Conservation (phyloP, 805 yeast genomes). For the Saturnispora dispora region DNA sequence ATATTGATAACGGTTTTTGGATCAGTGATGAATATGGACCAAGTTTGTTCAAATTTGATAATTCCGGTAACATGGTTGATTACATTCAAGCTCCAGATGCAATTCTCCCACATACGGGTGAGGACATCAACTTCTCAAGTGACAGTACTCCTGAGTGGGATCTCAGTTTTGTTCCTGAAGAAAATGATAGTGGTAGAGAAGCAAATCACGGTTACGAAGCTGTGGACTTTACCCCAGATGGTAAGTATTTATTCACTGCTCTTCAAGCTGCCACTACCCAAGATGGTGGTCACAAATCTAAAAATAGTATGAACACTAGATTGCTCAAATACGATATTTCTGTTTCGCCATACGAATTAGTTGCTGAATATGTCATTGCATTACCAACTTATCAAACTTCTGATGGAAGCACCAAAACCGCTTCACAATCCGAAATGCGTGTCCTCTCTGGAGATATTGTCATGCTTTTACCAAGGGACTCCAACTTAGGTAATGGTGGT, state of each 20-base stretch:
- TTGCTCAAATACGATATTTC: constrained; percentile 24
- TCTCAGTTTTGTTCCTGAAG: constrained; percentile 17
- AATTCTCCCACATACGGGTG: constrained; percentile 23
- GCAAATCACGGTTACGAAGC: constrained; percentile 28
- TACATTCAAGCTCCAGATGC: constrained; percentile 25
- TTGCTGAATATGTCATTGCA: constrained; percentile 24
- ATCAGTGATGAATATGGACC: constrained; percentile 29
- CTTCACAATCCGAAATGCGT: constrained; percentile 27
- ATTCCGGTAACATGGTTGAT: constrained; percentile 22
- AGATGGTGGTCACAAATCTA: constrained; percentile 24
- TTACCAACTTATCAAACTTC: constrained; percentile 21
- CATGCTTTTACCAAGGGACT: constrained; percentile 26
- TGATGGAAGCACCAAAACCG: constrained; percentile 20
- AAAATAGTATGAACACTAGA: constrained; percentile 18
- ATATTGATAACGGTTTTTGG: constrained; percentile 27
- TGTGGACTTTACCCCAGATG: constrained; percentile 26
- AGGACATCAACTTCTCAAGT: constrained; percentile 19
- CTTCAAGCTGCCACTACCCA: constrained; percentile 26
- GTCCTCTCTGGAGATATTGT: constrained; percentile 22
- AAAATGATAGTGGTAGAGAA: constrained; percentile 22
- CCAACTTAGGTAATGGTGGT: constrained; percentile 20
- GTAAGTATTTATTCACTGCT: constrained; percentile 19
- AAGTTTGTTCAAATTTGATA: constrained; percentile 21
- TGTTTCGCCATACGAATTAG: constrained; percentile 14
- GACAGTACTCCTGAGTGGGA: constrained; percentile 22